Evolutionary conservation across 2,329 filamentous ascomycete genomes (phyloP).

Genomic region (Dactylellina drechsleri): DNA sequence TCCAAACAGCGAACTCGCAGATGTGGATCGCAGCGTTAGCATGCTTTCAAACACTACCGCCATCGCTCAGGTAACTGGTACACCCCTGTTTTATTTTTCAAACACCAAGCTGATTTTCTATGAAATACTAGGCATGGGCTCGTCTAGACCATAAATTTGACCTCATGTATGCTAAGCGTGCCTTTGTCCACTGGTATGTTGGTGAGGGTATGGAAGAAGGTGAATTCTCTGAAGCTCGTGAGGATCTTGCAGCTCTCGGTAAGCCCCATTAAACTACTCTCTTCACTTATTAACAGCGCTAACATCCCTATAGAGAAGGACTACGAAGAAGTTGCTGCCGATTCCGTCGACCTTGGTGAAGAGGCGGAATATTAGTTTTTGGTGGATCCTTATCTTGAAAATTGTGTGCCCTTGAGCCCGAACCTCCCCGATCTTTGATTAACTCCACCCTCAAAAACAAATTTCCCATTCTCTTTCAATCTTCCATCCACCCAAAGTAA

Average conservation of each 20-base stretch:
- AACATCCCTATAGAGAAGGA: slow-evolving; percentile 70
- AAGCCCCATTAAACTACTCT: slow-evolving; percentile 21
- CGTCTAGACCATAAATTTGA: slow-evolving; percentile 75
- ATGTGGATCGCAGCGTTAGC: slow-evolving; percentile 68
- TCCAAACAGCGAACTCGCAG: slow-evolving; percentile 67
- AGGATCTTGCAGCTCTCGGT: slow-evolving; percentile 81
- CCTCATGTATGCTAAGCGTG: slow-evolving; percentile 75
- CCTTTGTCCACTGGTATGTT: slow-evolving; percentile 79
- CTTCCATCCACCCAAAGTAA: background rate
- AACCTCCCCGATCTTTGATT: background rate
- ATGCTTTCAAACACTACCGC: slow-evolving; percentile 76
- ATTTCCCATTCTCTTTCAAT: no score
- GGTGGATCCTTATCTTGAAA: no score
- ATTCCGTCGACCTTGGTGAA: slow-evolving; percentile 72
- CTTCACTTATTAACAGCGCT: background rate
- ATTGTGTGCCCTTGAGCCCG: no score
- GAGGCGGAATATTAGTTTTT: slow-evolving; percentile 63
- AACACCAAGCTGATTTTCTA: slow-evolving; percentile 10
- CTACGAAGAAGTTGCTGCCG: slow-evolving; percentile 83
- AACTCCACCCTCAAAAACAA: background rate
- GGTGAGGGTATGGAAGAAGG: slow-evolving; percentile 93
- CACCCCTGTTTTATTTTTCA: background rate
- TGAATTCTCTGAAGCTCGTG: slow-evolving; percentile 86
- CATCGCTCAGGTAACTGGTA: slow-evolving; percentile 66
- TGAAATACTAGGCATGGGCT: slow-evolving; percentile 66